phyloP scores from a whole-genome alignment of 352 stramenopile genomes.

The Globisporangium nagaii region DNA sequence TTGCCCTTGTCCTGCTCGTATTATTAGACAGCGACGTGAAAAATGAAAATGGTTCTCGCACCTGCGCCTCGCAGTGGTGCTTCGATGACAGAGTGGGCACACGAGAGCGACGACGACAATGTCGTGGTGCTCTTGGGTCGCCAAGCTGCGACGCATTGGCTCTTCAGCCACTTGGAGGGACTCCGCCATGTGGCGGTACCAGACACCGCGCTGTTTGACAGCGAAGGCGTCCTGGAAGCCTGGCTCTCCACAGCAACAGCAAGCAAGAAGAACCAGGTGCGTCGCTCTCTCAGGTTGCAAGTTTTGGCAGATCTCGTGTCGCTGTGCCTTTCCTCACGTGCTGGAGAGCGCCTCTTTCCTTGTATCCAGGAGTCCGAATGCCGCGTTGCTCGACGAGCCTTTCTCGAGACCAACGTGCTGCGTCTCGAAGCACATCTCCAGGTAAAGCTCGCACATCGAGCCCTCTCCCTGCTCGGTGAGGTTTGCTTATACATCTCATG shows the following conservation, averaged over 20 bases:
- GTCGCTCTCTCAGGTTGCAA: too few species aligned
- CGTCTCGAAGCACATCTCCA: conserved; percentile 32
- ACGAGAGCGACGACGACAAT: not conserved
- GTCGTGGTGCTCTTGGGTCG: conserved; percentile 1
- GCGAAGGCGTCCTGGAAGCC: conserved; percentile 30
- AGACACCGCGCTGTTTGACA: conserved; percentile 34
- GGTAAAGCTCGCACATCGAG: too few species aligned
- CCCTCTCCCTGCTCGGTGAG: too few species aligned
- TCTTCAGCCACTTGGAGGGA: conserved; percentile 24
- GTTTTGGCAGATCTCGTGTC: too few species aligned
- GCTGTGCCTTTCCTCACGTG: too few species aligned
- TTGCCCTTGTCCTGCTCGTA: too few species aligned
- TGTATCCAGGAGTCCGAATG: not conserved
- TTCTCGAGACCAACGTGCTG: conserved; percentile 30
- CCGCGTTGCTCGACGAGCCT: conserved; percentile 7
- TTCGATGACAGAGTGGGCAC: too few species aligned
- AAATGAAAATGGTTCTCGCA: too few species aligned
- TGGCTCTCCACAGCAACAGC: conserved; percentile 19
- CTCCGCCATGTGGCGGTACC: conserved; percentile 18
- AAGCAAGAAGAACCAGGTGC: conserved; percentile 8
- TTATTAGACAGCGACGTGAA: too few species aligned
- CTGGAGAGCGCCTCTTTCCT: too few species aligned
- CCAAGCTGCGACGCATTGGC: conserved; percentile 24
- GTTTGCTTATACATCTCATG: too few species aligned
- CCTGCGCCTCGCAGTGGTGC: too few species aligned